Evolutionary conservation across 73 alveolate genomes (phyloP).

Genomic region (Stentor coeruleus): DNA sequence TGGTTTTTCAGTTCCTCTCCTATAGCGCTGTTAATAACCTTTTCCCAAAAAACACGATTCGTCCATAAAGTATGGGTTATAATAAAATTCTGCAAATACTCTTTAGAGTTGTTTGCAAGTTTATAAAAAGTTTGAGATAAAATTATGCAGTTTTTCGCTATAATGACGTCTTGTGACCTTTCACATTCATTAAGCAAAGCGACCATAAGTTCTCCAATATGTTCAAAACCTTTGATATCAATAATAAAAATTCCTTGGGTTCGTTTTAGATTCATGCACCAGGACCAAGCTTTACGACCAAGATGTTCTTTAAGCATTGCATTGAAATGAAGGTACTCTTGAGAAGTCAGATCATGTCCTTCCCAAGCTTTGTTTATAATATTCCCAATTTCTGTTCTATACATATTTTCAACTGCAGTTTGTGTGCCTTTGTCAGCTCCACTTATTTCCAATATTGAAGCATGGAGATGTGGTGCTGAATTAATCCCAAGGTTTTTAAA

Average conservation of each 20-base stretch:
- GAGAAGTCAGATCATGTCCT: conserved; percentile 2
- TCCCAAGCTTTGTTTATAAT: neutral
- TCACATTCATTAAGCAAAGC: conserved; percentile 21
- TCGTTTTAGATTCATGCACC: neutral
- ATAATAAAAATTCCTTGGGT: neutral
- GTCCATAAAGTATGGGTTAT: neutral
- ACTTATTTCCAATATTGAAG: neutral
- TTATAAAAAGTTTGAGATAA: conserved; percentile 10
- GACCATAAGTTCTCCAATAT: neutral
- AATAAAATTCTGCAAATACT: neutral
- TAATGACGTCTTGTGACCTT: neutral
- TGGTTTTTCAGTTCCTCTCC: conserved; percentile 15
- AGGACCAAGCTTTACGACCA: neutral
- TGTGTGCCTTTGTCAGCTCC: neutral
- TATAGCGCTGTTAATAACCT: neutral
- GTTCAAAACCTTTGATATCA: neutral
- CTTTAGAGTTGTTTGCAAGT: neutral
- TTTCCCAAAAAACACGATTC: neutral
- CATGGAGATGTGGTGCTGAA: neutral
- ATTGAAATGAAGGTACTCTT: conserved; percentile 7
- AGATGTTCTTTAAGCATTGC: conserved; percentile 9
- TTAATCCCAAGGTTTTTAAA: conserved; percentile 12
- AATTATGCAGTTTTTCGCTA: neutral
- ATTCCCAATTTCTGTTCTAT: neutral
- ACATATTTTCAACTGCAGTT: neutral